Evolutionary conservation across 805 yeast species (phyloP).

Genomic region (Clavispora vitiphila): DNA sequence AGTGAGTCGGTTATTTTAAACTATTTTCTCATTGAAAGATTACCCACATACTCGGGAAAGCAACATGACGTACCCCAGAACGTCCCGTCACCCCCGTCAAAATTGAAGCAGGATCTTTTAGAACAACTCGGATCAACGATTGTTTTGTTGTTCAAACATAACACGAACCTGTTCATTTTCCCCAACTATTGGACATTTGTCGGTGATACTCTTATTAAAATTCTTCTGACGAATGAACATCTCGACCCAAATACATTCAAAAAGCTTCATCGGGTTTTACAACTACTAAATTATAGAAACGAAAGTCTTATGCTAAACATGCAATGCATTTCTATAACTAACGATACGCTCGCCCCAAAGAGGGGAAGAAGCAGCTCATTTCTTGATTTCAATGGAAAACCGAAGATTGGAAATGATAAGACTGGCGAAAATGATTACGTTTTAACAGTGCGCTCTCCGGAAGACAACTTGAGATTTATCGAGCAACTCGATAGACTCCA

Average conservation of each 20-base stretch:
- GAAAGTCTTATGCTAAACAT: slow-evolving; percentile 62
- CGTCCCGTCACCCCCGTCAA: slow-evolving; percentile 11
- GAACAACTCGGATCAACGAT: slow-evolving; percentile 25
- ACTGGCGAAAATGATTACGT: slow-evolving; percentile 10
- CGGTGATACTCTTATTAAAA: slow-evolving; percentile 43
- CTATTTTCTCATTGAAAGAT: slow-evolving; percentile 35
- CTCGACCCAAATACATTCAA: slow-evolving; percentile 15
- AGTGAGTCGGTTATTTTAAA: slow-evolving; percentile 55
- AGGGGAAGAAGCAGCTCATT: neutral
- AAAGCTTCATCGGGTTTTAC: slow-evolving; percentile 44
- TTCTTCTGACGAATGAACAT: slow-evolving; percentile 19
- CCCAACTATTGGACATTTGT: slow-evolving; percentile 59
- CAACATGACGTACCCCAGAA: neutral
- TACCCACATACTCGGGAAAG: slow-evolving; percentile 12
- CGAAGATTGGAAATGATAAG: neutral
- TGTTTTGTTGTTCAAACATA: slow-evolving; percentile 41
- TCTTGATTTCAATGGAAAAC: neutral
- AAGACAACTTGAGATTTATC: slow-evolving; percentile 31
- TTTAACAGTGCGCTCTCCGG: slow-evolving; percentile 18
- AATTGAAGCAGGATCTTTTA: slow-evolving; percentile 25
- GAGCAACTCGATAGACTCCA: slow-evolving; percentile 32
- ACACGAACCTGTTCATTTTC: slow-evolving; percentile 57
- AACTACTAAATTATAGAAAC: slow-evolving; percentile 60
- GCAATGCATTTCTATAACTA: slow-evolving; percentile 9
- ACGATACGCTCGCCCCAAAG: neutral